Conservation (phyloP, 140 eudicot species). For the Erigeron philadelphicus region DNA sequence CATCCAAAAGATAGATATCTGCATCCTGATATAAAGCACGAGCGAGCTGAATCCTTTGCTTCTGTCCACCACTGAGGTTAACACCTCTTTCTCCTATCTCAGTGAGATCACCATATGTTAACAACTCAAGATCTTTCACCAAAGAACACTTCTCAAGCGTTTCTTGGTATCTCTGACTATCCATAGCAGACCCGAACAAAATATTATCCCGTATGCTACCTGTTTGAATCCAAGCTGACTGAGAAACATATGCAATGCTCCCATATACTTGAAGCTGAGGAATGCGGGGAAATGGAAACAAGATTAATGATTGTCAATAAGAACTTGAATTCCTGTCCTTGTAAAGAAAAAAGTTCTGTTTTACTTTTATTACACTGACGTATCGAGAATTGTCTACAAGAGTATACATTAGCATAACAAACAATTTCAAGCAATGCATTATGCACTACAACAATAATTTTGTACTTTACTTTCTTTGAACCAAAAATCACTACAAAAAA, state of each 20-base stretch:
- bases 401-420: no score
- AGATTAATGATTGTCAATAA: constrained; percentile 4
- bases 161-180: constrained; percentile 60
- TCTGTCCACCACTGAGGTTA: constrained; percentile 96
- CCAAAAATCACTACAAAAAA: no score
- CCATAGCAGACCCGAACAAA: constrained; percentile 65
- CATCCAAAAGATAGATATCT: constrained; percentile 91
- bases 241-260: constrained; percentile 82
- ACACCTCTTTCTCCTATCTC: constrained; percentile 98
- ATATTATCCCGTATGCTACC: constrained; percentile 89
- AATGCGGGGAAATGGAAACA: not conserved
- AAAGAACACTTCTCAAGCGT: constrained; percentile 68
- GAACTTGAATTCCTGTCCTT: not conserved
- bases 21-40: constrained; percentile 95
- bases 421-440: no score
- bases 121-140: constrained; percentile 70
- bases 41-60: constrained; percentile 95
- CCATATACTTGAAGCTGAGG: constrained; percentile 67
- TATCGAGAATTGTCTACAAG: no score
- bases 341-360: not conserved
- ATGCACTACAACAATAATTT: no score
- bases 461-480: no score
- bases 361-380: not conserved
- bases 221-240: constrained; percentile 96
- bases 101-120: constrained; percentile 76